Percentiles rank a stretch among this genome's conserved stretches.
These are phyloP conservation scores for Colletotrichum sp. DNA, from an alignment of 2,329 filamentous ascomycete genomes.

Conservation along the genomic window DNA sequence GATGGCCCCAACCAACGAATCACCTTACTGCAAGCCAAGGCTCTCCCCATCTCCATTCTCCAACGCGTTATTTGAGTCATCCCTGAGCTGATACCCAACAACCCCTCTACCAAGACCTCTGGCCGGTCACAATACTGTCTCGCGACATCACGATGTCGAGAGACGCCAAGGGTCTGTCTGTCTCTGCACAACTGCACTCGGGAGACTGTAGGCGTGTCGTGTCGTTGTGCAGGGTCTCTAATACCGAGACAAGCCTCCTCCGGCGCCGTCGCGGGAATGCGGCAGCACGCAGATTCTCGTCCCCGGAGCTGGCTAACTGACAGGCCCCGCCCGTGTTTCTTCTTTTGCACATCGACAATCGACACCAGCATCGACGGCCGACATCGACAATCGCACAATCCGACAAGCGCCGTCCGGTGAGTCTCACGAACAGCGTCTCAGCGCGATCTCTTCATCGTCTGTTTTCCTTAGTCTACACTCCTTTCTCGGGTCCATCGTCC, in stretches of 20 bases:
- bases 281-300: not conserved
- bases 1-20: not conserved
- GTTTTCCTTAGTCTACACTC: not conserved
- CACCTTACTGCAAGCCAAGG: not conserved
- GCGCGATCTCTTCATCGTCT: not conserved
- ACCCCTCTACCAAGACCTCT: not conserved
- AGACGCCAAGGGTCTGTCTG: not conserved
- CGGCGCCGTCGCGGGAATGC: not conserved
- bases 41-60: not conserved
- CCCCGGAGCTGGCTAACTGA: not conserved
- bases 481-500: not conserved
- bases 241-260: not conserved
- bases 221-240: not conserved
- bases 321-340: not conserved
- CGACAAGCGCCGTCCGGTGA: not conserved
- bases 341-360: not conserved
- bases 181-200: not conserved
- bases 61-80: not conserved
- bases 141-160: not conserved
- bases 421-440: not conserved
- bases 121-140: not conserved
- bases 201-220: not conserved
- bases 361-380: not conserved
- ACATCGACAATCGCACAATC: not conserved
- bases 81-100: not conserved